Percentiles rank a stretch among this genome's conserved stretches.
Conservation (phyloP, 768 basidiomycete genomes). For the Suillus plorans region DNA sequence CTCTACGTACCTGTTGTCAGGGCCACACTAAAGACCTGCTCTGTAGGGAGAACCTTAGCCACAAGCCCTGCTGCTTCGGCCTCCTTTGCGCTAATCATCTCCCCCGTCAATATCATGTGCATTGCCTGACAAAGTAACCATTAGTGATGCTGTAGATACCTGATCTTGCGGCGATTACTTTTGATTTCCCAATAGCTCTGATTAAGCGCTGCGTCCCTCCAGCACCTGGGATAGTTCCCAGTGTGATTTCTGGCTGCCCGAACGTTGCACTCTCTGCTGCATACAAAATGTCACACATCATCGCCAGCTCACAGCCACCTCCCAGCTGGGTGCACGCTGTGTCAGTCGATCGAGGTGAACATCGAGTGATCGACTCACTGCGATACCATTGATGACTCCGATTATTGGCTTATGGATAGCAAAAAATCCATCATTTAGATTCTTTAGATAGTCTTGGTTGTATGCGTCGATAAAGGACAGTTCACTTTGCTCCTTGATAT, state of each 20-base stretch:
- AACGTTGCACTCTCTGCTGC: conserved; percentile 86
- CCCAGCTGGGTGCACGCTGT: conserved; percentile 62
- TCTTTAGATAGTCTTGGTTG: conserved; percentile 42
- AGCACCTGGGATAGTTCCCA: conserved; percentile 92
- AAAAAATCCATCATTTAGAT: conserved; percentile 44
- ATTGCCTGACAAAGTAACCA: conserved; percentile 37
- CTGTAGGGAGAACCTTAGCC: conserved; percentile 39
- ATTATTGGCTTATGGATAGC: conserved; percentile 84
- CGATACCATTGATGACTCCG: conserved; percentile 91
- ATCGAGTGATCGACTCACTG: conserved; percentile 46
- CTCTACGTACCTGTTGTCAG: conserved; percentile 35
- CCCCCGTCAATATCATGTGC: conserved; percentile 55
- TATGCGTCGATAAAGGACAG: conserved; percentile 57
- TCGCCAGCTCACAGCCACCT: conserved; percentile 93
- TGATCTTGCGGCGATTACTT: conserved; percentile 17
- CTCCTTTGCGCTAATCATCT: conserved; percentile 43
- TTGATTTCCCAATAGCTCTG: conserved; percentile 80
- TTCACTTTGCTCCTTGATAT: conserved; percentile 98
- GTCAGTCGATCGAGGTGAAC: background rate
- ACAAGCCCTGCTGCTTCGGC: conserved; percentile 50
- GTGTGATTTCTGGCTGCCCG: conserved; percentile 94
- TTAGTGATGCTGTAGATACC: background rate
- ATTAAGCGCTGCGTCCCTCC: conserved; percentile 93
- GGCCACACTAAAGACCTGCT: conserved; percentile 43
- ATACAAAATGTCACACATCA: conserved; percentile 95